phyloP scores from a whole-genome alignment of 2,329 filamentous ascomycete species.

The Ascochyta pisi region DNA sequence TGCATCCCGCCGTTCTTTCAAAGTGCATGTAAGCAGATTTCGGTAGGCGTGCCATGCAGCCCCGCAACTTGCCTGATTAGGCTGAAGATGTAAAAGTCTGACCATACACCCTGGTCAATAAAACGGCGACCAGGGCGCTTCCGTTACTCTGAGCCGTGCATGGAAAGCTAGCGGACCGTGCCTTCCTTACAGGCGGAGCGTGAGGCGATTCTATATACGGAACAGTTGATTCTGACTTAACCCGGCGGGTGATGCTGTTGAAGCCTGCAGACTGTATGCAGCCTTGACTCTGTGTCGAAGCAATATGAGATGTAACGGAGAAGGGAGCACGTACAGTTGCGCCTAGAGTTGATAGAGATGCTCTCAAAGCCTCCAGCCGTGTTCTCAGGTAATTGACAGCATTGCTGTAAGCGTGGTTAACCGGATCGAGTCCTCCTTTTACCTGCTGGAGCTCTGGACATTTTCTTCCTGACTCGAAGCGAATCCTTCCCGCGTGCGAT shows the following conservation, averaged over 20 bases:
- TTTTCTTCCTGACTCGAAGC: conserved; percentile 26
- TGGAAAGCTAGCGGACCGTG: conserved; percentile 26
- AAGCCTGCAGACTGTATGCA: no score
- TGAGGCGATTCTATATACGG: no score
- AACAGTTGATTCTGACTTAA: no score
- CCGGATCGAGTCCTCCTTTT: conserved; percentile 21
- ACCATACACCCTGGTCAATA: conserved; percentile 3
- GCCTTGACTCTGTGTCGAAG: neutral
- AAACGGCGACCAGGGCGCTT: neutral
- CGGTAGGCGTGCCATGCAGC: neutral
- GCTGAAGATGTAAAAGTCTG: neutral
- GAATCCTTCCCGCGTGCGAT: conserved; percentile 22
- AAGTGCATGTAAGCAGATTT: no score
- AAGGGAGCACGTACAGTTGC: conserved; percentile 16
- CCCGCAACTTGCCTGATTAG: neutral
- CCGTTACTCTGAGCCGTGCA: neutral
- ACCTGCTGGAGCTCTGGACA: conserved; percentile 23
- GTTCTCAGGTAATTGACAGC: neutral
- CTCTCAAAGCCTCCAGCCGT: neutral
- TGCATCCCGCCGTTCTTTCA: no score
- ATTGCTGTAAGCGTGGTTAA: neutral
- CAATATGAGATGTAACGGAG: neutral
- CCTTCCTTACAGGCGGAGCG: conserved; percentile 11
- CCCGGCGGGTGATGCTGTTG: no score
- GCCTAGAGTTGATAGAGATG: conserved; percentile 22